phyloP scores from a whole-genome alignment of 1,139 yeast species.

The Pneumocystis oryctolagi region DNA sequence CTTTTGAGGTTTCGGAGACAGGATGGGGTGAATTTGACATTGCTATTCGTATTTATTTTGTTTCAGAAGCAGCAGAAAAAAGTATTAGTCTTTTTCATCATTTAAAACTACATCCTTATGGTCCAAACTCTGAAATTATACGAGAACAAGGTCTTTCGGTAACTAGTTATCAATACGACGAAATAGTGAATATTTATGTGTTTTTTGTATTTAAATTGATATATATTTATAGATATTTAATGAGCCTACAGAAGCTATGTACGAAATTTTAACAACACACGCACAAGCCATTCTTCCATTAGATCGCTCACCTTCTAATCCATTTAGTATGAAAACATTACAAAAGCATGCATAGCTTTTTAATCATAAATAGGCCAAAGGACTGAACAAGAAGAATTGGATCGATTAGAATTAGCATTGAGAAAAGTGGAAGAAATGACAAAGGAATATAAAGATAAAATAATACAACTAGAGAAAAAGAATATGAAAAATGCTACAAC shows the following conservation, averaged over 20 bases:
- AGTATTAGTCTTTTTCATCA: slow-evolving; percentile 77
- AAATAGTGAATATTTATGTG: slow-evolving; percentile 37
- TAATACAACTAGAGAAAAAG: neutral
- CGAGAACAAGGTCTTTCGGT: slow-evolving; percentile 25
- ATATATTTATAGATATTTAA: slow-evolving; percentile 36
- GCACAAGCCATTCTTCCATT: neutral
- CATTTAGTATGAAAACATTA: neutral
- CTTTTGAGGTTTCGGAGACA: slow-evolving; percentile 88
- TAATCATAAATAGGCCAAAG: neutral
- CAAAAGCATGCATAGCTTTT: neutral
- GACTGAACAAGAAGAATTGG: slow-evolving; percentile 7
- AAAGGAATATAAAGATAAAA: neutral
- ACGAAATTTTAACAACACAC: slow-evolving; percentile 55
- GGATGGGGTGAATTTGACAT: slow-evolving; percentile 99
- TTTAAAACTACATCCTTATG: slow-evolving; percentile 79
- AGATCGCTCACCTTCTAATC: neutral
- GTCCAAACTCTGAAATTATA: slow-evolving; percentile 26
- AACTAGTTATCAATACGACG: slow-evolving; percentile 70
- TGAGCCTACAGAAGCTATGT: slow-evolving; percentile 86
- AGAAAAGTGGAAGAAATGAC: slow-evolving; percentile 5
- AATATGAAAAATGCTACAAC: neutral
- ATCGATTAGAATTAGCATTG: slow-evolving; percentile 1
- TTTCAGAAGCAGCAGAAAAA: slow-evolving; percentile 76
- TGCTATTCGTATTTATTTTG: slow-evolving; percentile 70
- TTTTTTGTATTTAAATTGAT: neutral